Base-by-base conservation (phyloP, 2,329 filamentous ascomycete genomes). In the Colletotrichum scovillei region DNA sequence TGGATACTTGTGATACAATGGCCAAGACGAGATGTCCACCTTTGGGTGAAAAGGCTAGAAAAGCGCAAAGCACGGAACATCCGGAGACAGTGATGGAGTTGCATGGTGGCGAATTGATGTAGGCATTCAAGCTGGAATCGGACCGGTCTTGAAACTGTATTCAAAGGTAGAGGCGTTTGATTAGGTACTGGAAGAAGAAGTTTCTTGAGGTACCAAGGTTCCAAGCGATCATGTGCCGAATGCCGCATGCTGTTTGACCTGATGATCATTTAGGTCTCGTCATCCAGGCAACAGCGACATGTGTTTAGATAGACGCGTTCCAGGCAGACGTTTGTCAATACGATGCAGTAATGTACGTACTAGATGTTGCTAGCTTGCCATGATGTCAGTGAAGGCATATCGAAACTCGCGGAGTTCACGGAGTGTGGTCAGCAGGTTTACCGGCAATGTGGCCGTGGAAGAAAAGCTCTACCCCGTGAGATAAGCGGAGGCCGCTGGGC, bases 351-450 rank as follows among this genome's bases (percentile, higher is more conserved):
- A n/a, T 22, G 52, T 16, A 11, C 28, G 60, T 26, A 32, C 32
- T 35, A 11, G 32, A 5, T 8, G 60, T 19, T 24, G 19, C 19
- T 1, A 19, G 28, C n/a, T 52, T 55, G 22, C 30, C n/a, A 24
- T 46, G 65, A 69, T 26, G 49, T 52, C 52, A 58, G 14, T 59
- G 69, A 69, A 24, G 65, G 22, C 9, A 52, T 62, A 32, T 16
- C n/a, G 53, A 59, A 22, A 53, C 14, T 38, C 4, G 19, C 63
- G 32, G 68, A 46, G 58, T 32, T 53, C 32, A n/a, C 30, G 30
- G 59, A 16, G 28, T 38, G 59, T 64, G 66, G 69, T 69, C 52
- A 64, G 59, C 46, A 26, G 16, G 16, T 35, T 38, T 11, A 8
- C n/a, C 59, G 30, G 59, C 32, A 24, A 32, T 16, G 14, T 14